Base-by-base conservation (phyloP, 129 eudicot species). In the Saussurea involucrata region DNA sequence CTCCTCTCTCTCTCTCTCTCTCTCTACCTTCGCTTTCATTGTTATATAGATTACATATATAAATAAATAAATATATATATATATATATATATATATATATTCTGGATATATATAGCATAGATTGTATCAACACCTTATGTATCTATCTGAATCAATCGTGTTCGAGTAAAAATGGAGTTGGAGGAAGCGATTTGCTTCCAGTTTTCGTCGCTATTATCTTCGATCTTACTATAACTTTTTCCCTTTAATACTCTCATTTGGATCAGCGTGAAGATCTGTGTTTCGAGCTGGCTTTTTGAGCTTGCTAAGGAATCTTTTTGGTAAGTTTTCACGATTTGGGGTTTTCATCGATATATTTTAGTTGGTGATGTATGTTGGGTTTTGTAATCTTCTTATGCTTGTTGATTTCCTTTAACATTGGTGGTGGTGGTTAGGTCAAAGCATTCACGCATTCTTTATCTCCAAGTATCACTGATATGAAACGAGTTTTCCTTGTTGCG, bases 11-110 rank as follows among this genome's bases (percentile, higher is more conserved):
- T 33, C 7, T 12, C 18, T 44, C 5, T 74, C 65, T 66, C 84
- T 76, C 69, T 81, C 80, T 53, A 31, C 76, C 68, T 83, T 75
- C 85, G 79, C 85, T 83, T 68, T 85, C 82, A 15, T 81, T 31
- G 72, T 68, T 66, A n/a, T 42, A 6, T 31, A 72, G 17, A 37
- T 63, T 66, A 66, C 25, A 68, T 29, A 64, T 73, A 66, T 21
- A 40, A 69, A 40, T 29, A 20, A 8, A 4, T n/a, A 7, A 10
- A 12, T 74, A 60, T 57, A n/a, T n/a, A n/a, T n/a, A n/a, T n/a
- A n/a, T n/a, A n/a, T n/a, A n/a, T n/a, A n/a, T n/a, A n/a, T n/a
- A n/a, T 22, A 49, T 76, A 32, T 81, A n/a, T n/a, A n/a, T 4
- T 75, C 4, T 60, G 49, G 40, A 37, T 53, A 63, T 28, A 18